Evolutionary conservation across 2,329 filamentous ascomycete species (phyloP).

Genomic region (Diaporthe vexans): DNA sequence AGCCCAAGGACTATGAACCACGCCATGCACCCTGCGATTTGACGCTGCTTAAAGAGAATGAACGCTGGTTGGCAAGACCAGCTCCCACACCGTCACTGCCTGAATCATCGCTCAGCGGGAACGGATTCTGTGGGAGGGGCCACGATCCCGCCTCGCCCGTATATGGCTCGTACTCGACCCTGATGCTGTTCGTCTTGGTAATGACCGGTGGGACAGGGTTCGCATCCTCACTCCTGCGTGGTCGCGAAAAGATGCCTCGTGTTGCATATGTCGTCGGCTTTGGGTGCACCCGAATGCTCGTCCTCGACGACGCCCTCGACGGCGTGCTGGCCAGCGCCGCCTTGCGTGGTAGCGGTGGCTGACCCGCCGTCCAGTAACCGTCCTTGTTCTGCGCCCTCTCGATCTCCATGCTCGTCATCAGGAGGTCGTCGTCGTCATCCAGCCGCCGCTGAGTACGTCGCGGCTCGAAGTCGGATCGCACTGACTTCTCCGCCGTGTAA

Average conservation of each 20-base stretch:
- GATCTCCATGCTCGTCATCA: constrained; percentile 14
- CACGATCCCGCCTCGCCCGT: constrained; percentile 1
- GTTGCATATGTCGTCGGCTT: background rate
- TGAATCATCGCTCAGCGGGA: background rate
- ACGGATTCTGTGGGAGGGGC: background rate
- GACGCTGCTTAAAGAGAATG: constrained; percentile 16
- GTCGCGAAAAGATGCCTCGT: constrained; percentile 7
- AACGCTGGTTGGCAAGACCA: background rate
- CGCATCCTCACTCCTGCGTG: constrained; percentile 12
- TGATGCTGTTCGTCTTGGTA: constrained; percentile 21
- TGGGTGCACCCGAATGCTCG: constrained; percentile 11
- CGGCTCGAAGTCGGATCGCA: constrained; percentile 22
- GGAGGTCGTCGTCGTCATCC: constrained; percentile 25
- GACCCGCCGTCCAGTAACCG: constrained; percentile 1
- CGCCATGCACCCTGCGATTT: background rate
- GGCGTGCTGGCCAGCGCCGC: constrained; percentile 13
- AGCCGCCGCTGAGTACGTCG: background rate
- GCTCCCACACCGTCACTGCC: background rate
- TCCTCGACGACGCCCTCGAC: constrained; percentile 18
- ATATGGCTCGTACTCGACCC: constrained; percentile 9
- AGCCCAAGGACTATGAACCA: background rate
- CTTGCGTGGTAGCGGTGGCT: background rate
- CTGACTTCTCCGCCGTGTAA: constrained; percentile 20
- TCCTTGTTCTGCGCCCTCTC: background rate
- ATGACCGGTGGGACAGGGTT: background rate